Evolutionary conservation across 495 filamentous ascomycete genomes (phyloP).

Genomic region (Pseudoneurospora amorphoporcata): DNA sequence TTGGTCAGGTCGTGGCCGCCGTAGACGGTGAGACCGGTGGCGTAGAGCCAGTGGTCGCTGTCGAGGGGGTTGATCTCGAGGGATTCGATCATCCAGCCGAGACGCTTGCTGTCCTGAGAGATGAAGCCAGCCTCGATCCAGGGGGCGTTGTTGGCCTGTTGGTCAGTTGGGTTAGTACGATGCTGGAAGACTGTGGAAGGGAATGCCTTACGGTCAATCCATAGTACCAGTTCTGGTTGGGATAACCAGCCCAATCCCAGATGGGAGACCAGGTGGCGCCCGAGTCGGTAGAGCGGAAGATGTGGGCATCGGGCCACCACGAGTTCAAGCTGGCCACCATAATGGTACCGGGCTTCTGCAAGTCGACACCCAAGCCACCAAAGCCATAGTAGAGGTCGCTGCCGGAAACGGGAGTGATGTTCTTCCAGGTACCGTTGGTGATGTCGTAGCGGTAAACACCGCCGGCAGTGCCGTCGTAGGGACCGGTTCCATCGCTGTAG

Average conservation of each 20-base stretch:
- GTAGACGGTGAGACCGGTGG: conserved; percentile 46
- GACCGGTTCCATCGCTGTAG: conserved; percentile 45
- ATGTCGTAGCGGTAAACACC: conserved; percentile 45
- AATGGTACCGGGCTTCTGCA: conserved; percentile 43
- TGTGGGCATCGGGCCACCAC: conserved; percentile 49
- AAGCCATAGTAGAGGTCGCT: conserved; percentile 40
- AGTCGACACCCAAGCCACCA: conserved; percentile 45
- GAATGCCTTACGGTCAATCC: conserved; percentile 27
- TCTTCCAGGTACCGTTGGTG: conserved; percentile 36
- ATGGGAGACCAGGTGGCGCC: conserved; percentile 42
- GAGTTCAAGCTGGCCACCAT: conserved; percentile 46
- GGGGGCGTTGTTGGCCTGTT: conserved; percentile 29
- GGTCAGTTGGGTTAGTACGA: conserved; percentile 16
- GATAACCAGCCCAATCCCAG: conserved; percentile 43
- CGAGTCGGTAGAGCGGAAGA: conserved; percentile 44
- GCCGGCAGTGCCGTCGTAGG: conserved; percentile 44
- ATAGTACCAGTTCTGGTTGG: conserved; percentile 35
- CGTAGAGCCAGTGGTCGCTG: conserved; percentile 51
- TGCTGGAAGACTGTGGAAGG: conserved; percentile 3
- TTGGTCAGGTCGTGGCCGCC: conserved; percentile 41
- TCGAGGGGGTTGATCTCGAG: conserved; percentile 50
- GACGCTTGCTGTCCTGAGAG: conserved; percentile 34
- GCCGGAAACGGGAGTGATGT: conserved; percentile 43
- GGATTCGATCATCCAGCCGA: conserved; percentile 57
- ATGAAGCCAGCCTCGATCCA: conserved; percentile 40